Evolutionary conservation across 768 basidiomycete species (phyloP).

Genomic region (Pisolithus microcarpus): DNA sequence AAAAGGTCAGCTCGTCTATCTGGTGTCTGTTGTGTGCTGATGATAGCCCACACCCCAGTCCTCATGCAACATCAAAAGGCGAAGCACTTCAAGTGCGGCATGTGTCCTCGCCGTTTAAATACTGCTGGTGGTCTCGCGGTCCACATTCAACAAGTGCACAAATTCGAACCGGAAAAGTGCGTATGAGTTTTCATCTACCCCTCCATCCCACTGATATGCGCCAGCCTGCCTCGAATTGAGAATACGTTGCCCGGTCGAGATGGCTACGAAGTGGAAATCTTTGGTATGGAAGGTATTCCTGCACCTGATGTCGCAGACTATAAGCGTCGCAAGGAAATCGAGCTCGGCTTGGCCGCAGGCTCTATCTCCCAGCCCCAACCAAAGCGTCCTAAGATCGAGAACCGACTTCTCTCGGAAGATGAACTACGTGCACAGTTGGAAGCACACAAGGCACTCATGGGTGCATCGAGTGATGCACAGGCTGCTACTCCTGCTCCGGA

Average conservation of each 20-base stretch:
- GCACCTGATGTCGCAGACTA: conserved; percentile 92
- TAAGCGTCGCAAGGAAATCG: conserved; percentile 91
- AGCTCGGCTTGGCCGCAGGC: conserved; percentile 80
- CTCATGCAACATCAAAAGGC: conserved; percentile 99
- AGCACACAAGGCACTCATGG: conserved; percentile 92
- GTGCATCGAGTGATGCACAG: conserved; percentile 36
- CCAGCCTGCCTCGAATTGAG: conserved; percentile 79
- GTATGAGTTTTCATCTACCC: conserved; percentile 6
- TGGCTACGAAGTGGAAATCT: conserved; percentile 98
- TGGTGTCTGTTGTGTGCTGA: not conserved
- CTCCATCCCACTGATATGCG: conserved; percentile 2
- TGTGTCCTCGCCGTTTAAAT: conserved; percentile 92
- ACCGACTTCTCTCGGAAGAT: conserved; percentile 69
- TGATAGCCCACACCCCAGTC: conserved; percentile 40
- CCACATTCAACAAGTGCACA: conserved; percentile 98
- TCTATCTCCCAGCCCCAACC: conserved; percentile 74
- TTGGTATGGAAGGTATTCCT: conserved; percentile 98
- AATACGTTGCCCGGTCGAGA: conserved; percentile 95
- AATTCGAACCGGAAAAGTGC: conserved; percentile 85
- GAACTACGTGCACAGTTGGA: conserved; percentile 80
- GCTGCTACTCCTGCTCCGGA: conserved; percentile 28
- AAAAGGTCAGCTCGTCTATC: conserved; percentile 54
- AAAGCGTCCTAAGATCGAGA: conserved; percentile 77
- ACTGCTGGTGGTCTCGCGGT: conserved; percentile 97
- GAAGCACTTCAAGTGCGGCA: conserved; percentile 96